Conservation (phyloP, 768 basidiomycete species). For the Trichaptum fuscoviolaceum region DNA sequence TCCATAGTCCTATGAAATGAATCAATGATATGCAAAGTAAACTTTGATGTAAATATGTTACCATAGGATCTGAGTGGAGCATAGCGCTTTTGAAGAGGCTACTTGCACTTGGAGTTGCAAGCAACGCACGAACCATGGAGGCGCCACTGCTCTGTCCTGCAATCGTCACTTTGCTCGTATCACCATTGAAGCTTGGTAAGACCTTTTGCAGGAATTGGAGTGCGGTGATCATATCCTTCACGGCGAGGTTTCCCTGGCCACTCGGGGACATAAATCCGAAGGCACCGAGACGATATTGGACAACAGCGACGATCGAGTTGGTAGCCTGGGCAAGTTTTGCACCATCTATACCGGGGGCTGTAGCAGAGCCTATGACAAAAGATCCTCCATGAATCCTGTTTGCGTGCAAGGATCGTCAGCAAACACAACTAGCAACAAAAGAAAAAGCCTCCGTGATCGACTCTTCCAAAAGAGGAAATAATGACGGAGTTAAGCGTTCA, state of each 20-base stretch:
- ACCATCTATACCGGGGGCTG: conserved; percentile 69
- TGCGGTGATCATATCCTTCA: conserved; percentile 63
- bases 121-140: conserved; percentile 67
- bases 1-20: conserved; percentile 54
- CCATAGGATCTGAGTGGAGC: conserved; percentile 86
- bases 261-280: conserved; percentile 73
- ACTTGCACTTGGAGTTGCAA: conserved; percentile 66
- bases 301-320: conserved; percentile 70
- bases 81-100: conserved; percentile 74
- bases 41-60: conserved; percentile 22
- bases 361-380: conserved; percentile 65
- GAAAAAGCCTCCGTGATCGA: neutral
- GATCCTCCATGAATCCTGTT: conserved; percentile 85
- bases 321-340: conserved; percentile 66
- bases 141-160: conserved; percentile 85
- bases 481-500: neutral
- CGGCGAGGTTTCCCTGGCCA: conserved; percentile 64
- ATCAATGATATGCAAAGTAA: neutral
- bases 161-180: conserved; percentile 56
- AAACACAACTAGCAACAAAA: neutral
- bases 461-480: neutral
- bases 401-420: neutral
- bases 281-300: conserved; percentile 81
- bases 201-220: conserved; percentile 56
- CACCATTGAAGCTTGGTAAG: conserved; percentile 64